Evolutionary conservation across 352 stramenopile species (phyloP), one percentile per base, ranked within the genome.

Genomic region (Phytophthora ramorum): DNA sequence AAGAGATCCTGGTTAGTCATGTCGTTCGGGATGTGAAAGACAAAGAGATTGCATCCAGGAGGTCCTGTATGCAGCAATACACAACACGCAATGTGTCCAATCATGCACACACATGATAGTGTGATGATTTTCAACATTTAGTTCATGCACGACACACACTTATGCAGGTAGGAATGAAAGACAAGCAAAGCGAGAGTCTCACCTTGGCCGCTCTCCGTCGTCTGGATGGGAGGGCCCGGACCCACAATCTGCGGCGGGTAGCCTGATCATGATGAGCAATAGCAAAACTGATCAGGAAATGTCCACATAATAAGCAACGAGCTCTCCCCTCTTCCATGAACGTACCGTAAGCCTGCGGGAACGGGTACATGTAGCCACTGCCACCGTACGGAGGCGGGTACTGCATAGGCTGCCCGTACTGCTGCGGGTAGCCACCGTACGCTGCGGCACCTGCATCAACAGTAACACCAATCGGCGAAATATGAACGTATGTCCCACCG

Each of bases 21-120:
- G 71, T 98, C 90, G 89, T 98, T 98, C 64, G 97, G 97, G 83
- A 99, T 98, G 79, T 99, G 95, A 87, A 99, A 99, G 59, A 99
- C 93, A 88, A 99, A 99, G 20, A 99, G 79, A 81, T 99, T 99
- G 72, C 94, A 97, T 71, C 94, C 95, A 85, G 96, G 92, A 53
- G 95, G 96, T 70, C 95, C 93, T 96, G 71, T 61, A 67, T 43
- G 66, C 65, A 71, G 62, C 40, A 81, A 76, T 67, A 81, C 52
- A 80, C 60, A 79, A 80, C 56, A 78, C 55, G 59, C 55, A 75
- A 71, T 60, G 56, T 75, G 66, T 59, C 49, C 69, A 63, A 78
- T 69, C 73, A 83, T 55, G 57, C 69, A 85, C 62, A 78, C 66
- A 85, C 55, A 26, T 58, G 62, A 37, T 43, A 73, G 66, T 72